phyloP scores from a whole-genome alignment of 2,329 filamentous ascomycete species.

The Hypoxylon sp. region DNA sequence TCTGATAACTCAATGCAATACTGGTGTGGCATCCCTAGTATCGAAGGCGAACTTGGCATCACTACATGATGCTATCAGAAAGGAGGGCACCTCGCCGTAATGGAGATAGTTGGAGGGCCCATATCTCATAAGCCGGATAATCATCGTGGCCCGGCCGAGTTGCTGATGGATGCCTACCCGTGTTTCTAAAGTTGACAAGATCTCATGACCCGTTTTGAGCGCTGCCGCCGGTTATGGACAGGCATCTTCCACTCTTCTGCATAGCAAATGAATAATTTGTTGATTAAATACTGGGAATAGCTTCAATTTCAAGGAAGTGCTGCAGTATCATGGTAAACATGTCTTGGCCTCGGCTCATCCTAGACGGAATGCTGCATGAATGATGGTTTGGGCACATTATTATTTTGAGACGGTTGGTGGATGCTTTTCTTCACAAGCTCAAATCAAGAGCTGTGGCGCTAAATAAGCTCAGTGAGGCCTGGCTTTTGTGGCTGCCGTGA shows the following conservation, averaged over 20 bases:
- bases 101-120: slow-evolving; percentile 24
- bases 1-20: slow-evolving; percentile 10
- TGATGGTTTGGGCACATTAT: slow-evolving; percentile 30
- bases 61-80: slow-evolving; percentile 26
- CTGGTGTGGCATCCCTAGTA: slow-evolving; percentile 27
- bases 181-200: slow-evolving; percentile 19
- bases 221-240: slow-evolving; percentile 13
- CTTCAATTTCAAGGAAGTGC: slow-evolving; percentile 27
- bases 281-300: slow-evolving; percentile 38
- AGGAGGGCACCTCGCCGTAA: slow-evolving; percentile 28
- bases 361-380: slow-evolving; percentile 41
- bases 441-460: slow-evolving; percentile 23
- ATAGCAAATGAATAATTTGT: slow-evolving; percentile 22
- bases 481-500: slow-evolving; percentile 31
- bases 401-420: slow-evolving; percentile 33
- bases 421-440: slow-evolving; percentile 40
- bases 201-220: slow-evolving; percentile 36
- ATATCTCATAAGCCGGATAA: slow-evolving; percentile 32
- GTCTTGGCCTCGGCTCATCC: slow-evolving; percentile 31
- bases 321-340: slow-evolving; percentile 28
- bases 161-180: slow-evolving; percentile 11
- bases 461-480: slow-evolving; percentile 13
- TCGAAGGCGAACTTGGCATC: slow-evolving; percentile 39
- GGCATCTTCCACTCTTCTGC: slow-evolving; percentile 24
- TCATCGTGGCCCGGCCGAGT: slow-evolving; percentile 16